Percentiles rank a stretch among this genome's conserved stretches.
phyloP scores from a whole-genome alignment of 805 yeast species.

The Zygoascus bituminiphila region DNA sequence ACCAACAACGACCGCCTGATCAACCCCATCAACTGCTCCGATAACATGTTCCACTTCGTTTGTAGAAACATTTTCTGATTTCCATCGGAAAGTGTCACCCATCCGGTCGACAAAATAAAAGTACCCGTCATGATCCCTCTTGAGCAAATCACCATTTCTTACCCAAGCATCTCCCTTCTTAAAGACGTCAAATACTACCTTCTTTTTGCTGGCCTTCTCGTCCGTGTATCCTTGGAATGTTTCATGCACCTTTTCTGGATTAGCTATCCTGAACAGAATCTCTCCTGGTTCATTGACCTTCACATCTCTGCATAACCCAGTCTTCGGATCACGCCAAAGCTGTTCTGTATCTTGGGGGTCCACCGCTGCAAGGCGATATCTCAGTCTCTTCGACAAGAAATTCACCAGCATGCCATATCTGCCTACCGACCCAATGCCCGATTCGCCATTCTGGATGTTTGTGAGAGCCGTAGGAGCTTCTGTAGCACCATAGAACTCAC shows the following conservation, averaged over 20 bases:
- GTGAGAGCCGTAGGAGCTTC: conserved; percentile 89
- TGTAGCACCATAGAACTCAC: conserved; percentile 91
- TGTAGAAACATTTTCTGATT: conserved; percentile 89
- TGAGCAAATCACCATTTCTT: conserved; percentile 78
- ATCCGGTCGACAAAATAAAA: conserved; percentile 83
- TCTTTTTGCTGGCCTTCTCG: conserved; percentile 66
- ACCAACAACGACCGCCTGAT: conserved; percentile 73
- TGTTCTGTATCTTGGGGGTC: conserved; percentile 72
- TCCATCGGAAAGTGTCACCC: conserved; percentile 97
- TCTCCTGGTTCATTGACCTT: conserved; percentile 71
- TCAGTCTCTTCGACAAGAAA: conserved; percentile 28
- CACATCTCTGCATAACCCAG: conserved; percentile 55
- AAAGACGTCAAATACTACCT: conserved; percentile 65
- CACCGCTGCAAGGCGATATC: conserved; percentile 51
- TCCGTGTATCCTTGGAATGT: conserved; percentile 88
- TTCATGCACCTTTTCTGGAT: conserved; percentile 51
- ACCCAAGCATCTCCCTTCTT: conserved; percentile 86
- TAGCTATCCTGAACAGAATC: conserved; percentile 64
- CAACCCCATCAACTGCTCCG: conserved; percentile 30
- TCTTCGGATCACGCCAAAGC: conserved; percentile 57
- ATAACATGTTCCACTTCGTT: conserved; percentile 75
- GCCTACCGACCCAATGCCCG: conserved; percentile 84
- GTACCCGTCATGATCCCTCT: conserved; percentile 55
- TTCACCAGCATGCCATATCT: conserved; percentile 51
- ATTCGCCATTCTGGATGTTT: conserved; percentile 64